Conservation (phyloP, 176 grass and related monocot species). For the Poa annua region DNA sequence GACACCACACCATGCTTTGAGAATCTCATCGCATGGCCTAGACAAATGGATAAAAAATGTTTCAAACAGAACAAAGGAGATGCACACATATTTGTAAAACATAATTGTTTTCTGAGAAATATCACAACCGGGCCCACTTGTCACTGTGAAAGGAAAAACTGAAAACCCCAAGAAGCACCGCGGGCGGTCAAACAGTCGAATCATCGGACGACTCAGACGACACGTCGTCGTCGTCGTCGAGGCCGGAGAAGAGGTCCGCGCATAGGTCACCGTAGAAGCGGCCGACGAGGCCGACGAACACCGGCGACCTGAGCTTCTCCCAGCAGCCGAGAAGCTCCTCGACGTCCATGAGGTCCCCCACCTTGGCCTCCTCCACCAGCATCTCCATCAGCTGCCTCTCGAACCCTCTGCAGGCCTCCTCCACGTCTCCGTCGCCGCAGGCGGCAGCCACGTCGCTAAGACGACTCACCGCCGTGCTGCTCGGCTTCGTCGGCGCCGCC, state of each 20-base stretch:
- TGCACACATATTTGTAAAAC: not conserved
- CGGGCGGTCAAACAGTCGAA: not conserved
- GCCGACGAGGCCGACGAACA: constrained; percentile 67
- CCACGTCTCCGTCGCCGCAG: constrained; percentile 31
- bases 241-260: constrained; percentile 65
- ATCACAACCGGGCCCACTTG: not conserved
- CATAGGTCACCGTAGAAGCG: constrained; percentile 88
- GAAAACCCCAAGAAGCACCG: not conserved
- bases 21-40: too few relatives aligned
- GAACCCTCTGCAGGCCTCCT: constrained; percentile 70
- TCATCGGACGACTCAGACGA: not conserved
- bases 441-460: not conserved
- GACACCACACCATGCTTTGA: too few relatives aligned
- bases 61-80: too few relatives aligned
- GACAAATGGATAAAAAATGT: too few relatives aligned
- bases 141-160: not conserved
- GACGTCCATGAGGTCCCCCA: constrained; percentile 81
- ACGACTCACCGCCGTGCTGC: not conserved
- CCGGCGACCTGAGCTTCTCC: constrained; percentile 63
- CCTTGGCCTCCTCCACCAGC: constrained; percentile 78
- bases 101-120: not conserved
- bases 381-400: constrained; percentile 85
- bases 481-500: constrained; percentile 27
- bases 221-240: not conserved
- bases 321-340: constrained; percentile 80